A percentile compares a stretch with the other conserved stretches of the same genome.
Conservation (phyloP, 1,284 basidiomycete species). For the Austroboletus niveus region DNA sequence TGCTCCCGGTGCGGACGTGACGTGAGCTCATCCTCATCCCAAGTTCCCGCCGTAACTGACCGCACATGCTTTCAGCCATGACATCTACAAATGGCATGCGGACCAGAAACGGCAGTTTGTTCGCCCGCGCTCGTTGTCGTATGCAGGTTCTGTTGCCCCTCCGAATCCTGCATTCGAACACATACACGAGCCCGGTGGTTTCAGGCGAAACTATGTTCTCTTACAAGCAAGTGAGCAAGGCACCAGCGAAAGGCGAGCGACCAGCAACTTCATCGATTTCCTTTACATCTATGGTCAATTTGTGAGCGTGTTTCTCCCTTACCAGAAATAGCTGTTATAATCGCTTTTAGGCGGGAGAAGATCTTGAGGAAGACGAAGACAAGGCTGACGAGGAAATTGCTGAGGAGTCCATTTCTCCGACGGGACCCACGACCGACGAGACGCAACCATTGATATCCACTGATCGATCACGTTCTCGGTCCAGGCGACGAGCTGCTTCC, state of each 20-base stretch:
- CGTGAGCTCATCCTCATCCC: conserved; percentile 54
- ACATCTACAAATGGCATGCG: conserved; percentile 91
- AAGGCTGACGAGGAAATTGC: conserved; percentile 43
- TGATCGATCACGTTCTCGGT: conserved; percentile 42
- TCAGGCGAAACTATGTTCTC: conserved; percentile 83
- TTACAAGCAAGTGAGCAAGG: conserved; percentile 69
- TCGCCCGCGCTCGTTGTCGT: conserved; percentile 70
- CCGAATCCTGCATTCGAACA: conserved; percentile 79
- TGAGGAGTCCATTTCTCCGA: conserved; percentile 27
- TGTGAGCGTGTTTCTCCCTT: conserved; percentile 49
- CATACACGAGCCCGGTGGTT: conserved; percentile 92
- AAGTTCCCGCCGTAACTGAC: conserved; percentile 16
- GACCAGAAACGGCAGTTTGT: conserved; percentile 60
- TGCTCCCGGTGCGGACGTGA: conserved; percentile 84
- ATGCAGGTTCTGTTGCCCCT: conserved; percentile 56
- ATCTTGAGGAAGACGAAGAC: conserved; percentile 81
- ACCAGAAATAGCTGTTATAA: conserved; percentile 2
- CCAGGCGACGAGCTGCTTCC: conserved; percentile 54
- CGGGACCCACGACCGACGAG: conserved; percentile 34
- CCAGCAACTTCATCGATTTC: conserved; percentile 91
- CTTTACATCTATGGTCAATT: conserved; percentile 92
- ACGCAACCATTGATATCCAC: conserved; percentile 40
- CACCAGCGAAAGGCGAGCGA: conserved; percentile 59
- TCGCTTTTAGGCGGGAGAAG: conserved; percentile 79
- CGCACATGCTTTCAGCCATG: conserved; percentile 55